Conservation (phyloP, 345 rosid species). For the Boechera retrofracta region DNA sequence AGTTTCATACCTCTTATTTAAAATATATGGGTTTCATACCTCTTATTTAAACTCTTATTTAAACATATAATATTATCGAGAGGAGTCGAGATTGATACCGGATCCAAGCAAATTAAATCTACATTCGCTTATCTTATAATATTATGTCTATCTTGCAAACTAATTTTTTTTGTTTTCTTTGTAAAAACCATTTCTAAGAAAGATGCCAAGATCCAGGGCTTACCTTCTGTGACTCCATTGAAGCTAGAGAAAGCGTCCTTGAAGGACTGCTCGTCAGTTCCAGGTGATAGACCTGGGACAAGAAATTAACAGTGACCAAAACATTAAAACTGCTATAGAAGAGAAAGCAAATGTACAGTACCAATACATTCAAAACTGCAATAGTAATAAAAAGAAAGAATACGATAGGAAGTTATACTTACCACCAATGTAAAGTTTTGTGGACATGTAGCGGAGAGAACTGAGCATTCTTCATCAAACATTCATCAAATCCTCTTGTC, state of each 20-base stretch:
- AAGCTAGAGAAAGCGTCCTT: conserved; percentile 57
- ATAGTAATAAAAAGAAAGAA: neutral
- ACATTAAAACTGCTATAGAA: conserved; percentile 17
- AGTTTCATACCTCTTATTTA: too few relatives aligned
- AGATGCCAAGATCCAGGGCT: conserved; percentile 7
- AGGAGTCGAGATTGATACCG: too few relatives aligned
- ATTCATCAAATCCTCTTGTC: too few relatives aligned
- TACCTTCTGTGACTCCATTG: conserved; percentile 59
- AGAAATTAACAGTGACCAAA: conserved; percentile 13
- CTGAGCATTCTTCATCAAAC: conserved; percentile 41
- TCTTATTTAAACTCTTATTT: too few relatives aligned
- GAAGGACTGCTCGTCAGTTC: conserved; percentile 53
- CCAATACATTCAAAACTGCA: neutral
- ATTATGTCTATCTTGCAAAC: too few relatives aligned
- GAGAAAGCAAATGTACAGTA: conserved; percentile 9
- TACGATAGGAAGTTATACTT: neutral
- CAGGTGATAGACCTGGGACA: conserved; percentile 50
- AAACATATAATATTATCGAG: too few relatives aligned
- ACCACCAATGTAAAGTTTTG: conserved; percentile 88
- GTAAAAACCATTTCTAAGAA: neutral
- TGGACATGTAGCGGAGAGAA: conserved; percentile 58
- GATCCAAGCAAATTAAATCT: too few relatives aligned
- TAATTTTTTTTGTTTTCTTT: too few relatives aligned
- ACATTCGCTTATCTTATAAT: too few relatives aligned
- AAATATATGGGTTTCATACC: too few relatives aligned